phyloP scores from a whole-genome alignment of 2,329 filamentous ascomycete genomes.

The Plenodomus biglobosus region DNA sequence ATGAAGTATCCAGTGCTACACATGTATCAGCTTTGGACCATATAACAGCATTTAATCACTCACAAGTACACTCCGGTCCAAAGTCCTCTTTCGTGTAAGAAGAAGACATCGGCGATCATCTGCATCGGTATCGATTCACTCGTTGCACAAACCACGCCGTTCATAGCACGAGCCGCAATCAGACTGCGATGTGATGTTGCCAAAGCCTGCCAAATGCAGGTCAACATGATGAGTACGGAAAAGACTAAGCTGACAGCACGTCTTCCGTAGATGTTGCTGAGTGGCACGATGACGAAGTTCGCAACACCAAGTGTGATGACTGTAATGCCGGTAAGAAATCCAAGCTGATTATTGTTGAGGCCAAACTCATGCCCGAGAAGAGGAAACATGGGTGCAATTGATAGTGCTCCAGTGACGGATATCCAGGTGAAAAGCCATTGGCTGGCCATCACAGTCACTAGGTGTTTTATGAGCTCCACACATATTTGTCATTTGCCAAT shows the following conservation, averaged over 20 bases:
- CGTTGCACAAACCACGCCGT: slow-evolving; percentile 48
- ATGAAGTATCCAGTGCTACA: slow-evolving; percentile 46
- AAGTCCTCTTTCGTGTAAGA: slow-evolving; percentile 48
- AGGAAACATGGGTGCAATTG: slow-evolving; percentile 49
- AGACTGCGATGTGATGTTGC: slow-evolving; percentile 48
- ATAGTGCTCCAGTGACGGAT: slow-evolving; percentile 47
- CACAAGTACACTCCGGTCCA: slow-evolving; percentile 47
- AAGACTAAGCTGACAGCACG: slow-evolving; percentile 46
- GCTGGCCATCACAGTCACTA: slow-evolving; percentile 42
- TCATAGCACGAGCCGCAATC: slow-evolving; percentile 48
- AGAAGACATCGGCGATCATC: slow-evolving; percentile 51
- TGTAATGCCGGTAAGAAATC: slow-evolving; percentile 47
- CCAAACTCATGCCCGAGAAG: slow-evolving; percentile 46
- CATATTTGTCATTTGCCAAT: neutral
- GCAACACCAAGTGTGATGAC: slow-evolving; percentile 50
- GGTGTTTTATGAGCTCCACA: neutral
- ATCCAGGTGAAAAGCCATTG: slow-evolving; percentile 49
- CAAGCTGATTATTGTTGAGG: slow-evolving; percentile 46
- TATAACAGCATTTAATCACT: slow-evolving; percentile 14
- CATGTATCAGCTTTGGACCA: neutral
- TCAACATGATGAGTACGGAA: slow-evolving; percentile 45
- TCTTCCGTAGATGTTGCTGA: slow-evolving; percentile 50
- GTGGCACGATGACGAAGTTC: slow-evolving; percentile 50
- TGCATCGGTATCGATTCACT: slow-evolving; percentile 49
- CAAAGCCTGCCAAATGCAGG: slow-evolving; percentile 50